A percentile compares a stretch with the other conserved stretches of the same genome.
phyloP scores from a whole-genome alignment of 768 basidiomycete species.

The Pseudohyphozyma bogoriensis region DNA sequence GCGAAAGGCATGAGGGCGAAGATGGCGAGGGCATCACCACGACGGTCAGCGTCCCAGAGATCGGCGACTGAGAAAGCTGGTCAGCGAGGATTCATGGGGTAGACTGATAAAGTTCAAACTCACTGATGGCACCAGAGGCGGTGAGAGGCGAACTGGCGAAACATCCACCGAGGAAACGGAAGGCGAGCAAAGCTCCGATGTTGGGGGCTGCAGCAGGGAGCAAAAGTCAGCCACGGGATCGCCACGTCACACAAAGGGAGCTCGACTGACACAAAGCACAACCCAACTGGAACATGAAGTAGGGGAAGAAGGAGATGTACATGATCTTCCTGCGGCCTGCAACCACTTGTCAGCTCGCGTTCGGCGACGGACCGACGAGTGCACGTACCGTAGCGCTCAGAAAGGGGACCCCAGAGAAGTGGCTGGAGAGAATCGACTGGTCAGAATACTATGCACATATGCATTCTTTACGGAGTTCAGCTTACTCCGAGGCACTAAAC shows the following conservation, averaged over 20 bases:
- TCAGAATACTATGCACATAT: too few species aligned
- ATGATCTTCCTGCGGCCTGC: too few species aligned
- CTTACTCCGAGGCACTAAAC: too few species aligned
- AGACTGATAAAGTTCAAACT: too few species aligned
- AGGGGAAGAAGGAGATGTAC: too few species aligned
- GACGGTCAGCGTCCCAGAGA: slow-evolving; percentile 28
- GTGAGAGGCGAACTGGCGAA: slow-evolving; percentile 30
- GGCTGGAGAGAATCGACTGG: neutral
- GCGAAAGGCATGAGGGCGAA: slow-evolving; percentile 23
- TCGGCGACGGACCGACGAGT: slow-evolving; percentile 26
- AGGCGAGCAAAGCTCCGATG: slow-evolving; percentile 24
- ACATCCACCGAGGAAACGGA: slow-evolving; percentile 29
- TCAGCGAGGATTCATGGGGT: too few species aligned
- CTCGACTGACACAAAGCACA: slow-evolving; percentile 23
- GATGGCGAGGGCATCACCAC: slow-evolving; percentile 31
- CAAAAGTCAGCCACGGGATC: slow-evolving; percentile 18
- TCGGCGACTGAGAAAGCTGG: too few species aligned
- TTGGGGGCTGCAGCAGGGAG: slow-evolving; percentile 38
- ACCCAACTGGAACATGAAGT: slow-evolving; percentile 29
- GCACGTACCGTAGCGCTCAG: slow-evolving; percentile 30
- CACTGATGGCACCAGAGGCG: slow-evolving; percentile 25
- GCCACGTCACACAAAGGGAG: neutral
- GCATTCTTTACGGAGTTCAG: too few species aligned
- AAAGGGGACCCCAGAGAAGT: slow-evolving; percentile 22
- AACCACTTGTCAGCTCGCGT: neutral